Evolutionary conservation across 164 flowering plant genomes (phyloP), one percentile per base, ranked within the genome.

Genomic region (Piper betle): DNA sequence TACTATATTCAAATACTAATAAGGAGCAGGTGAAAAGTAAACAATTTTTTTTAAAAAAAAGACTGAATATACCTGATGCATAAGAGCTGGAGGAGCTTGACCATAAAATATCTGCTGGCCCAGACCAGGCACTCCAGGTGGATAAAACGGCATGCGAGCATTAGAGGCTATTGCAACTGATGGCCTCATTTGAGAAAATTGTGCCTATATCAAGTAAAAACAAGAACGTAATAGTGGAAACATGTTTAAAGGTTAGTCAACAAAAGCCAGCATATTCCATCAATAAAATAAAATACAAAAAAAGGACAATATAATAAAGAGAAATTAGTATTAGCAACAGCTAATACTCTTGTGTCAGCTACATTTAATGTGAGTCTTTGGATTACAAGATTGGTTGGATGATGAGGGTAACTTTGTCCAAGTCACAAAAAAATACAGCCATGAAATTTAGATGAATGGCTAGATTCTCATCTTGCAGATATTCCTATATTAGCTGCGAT

Each of bases 131-230:
- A 81, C 85, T 71, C 88, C 85, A 65, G 96, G 88, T 5, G 91
- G 84, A 56, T 82, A 89, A 77, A 92, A 82, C 20, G 93, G 98
- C 82, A 89, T 77, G n/a, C 89, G 90, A 71, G 95, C 89, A 68
- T 79, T 82, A 59, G 88, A 16, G 17, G 85, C 68, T 77, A 87
- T 75, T 40, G 90, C 78, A 69, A 87, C 86, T 9, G 93, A 93
- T 2, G 93, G 96, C 25, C 93, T 75, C 37, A 91, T 78, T 73
- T 89, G 96, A 37, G 91, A 75, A 79, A 89, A 92, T 63, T 92
- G 98, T 16, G 91, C 93, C 96, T 92, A 77, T 43, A 65, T 20
- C 7, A 54, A 54, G 15, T 46, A 15, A 46, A 5, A 12, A 46
- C 50, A 12, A 10, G 15, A 46, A 15, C 0, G 10, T 46, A 46